phyloP scores from a whole-genome alignment of 306 rosid species.

The Boehmeria nivea region DNA sequence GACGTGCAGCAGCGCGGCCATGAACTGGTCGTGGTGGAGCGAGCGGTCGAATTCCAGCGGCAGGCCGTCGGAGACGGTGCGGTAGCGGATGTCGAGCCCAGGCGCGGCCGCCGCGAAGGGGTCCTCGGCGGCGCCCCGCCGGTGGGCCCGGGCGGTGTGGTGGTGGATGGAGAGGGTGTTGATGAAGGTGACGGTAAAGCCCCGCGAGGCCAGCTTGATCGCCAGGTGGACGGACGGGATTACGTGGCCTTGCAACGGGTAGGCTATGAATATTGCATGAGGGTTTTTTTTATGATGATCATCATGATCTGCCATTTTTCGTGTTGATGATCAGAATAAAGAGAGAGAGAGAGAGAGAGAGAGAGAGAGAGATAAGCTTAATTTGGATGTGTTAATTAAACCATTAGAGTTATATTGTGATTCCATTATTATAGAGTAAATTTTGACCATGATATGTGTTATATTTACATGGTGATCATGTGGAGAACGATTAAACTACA shows the following conservation, averaged over 20 bases:
- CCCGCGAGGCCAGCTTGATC: conserved; percentile 46
- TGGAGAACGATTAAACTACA: too few species aligned
- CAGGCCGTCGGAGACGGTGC: conserved; percentile 52
- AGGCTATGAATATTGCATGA: conserved; percentile 50
- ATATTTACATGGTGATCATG: too few species aligned
- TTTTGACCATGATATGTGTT: too few species aligned
- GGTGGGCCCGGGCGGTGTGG: conserved; percentile 28
- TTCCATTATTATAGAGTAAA: too few species aligned
- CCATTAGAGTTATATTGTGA: too few species aligned
- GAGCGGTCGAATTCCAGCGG: conserved; percentile 49
- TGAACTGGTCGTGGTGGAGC: conserved; percentile 47
- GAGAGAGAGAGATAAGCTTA: too few species aligned
- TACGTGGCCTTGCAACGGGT: conserved; percentile 65
- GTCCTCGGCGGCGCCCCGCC: conserved; percentile 11
- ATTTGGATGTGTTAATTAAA: too few species aligned
- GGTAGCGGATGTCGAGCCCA: conserved; percentile 44
- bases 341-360: too few species aligned
- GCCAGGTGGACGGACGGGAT: conserved; percentile 52
- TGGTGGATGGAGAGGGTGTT: conserved; percentile 52
- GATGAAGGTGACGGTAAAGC: conserved; percentile 52
- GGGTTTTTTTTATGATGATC: conserved; percentile 25
- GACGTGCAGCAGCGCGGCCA: conserved; percentile 35
- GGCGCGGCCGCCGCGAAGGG: conserved; percentile 33
- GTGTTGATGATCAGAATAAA: too few species aligned
- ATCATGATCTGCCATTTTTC: too few species aligned